Evolutionary conservation across 2,329 filamentous ascomycete genomes (phyloP).

Genomic region (Chrysoporthe austroafricana): DNA sequence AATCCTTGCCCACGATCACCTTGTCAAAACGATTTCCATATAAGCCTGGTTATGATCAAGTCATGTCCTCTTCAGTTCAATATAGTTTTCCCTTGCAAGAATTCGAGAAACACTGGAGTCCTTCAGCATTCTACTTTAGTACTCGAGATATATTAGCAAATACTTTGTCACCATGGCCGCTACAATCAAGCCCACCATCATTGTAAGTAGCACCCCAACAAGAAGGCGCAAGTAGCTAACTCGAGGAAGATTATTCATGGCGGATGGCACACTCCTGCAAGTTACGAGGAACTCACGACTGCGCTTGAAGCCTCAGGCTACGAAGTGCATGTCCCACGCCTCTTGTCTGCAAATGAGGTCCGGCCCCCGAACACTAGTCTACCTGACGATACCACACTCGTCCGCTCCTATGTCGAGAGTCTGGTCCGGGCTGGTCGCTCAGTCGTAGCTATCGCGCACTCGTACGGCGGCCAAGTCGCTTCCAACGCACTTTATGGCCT

Average conservation of each 20-base stretch:
- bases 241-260: constrained; percentile 26
- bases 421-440: constrained; percentile 32
- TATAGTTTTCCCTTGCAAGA: too few relatives aligned
- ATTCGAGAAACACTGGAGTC: too few relatives aligned
- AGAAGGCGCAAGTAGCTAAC: too few relatives aligned
- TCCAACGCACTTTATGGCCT: constrained; percentile 34
- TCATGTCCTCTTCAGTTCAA: too few relatives aligned
- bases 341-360: constrained; percentile 30
- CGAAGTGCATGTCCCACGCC: constrained; percentile 31
- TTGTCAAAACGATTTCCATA: too few relatives aligned
- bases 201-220: too few relatives aligned
- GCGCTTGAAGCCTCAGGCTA: constrained; percentile 30
- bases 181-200: too few relatives aligned
- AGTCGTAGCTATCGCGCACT: constrained; percentile 33
- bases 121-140: too few relatives aligned
- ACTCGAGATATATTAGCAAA: too few relatives aligned
- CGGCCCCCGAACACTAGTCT: constrained; percentile 34
- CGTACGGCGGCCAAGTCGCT: constrained; percentile 37
- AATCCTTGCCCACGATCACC: too few relatives aligned
- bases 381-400: constrained; percentile 29
- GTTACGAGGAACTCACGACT: constrained; percentile 31
- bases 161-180: too few relatives aligned
- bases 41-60: too few relatives aligned
- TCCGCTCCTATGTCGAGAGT: constrained; percentile 31
- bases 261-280: constrained; percentile 30